Evolutionary conservation across 768 basidiomycete genomes (phyloP).

Genomic region (Chlorophyllum brunneum): DNA sequence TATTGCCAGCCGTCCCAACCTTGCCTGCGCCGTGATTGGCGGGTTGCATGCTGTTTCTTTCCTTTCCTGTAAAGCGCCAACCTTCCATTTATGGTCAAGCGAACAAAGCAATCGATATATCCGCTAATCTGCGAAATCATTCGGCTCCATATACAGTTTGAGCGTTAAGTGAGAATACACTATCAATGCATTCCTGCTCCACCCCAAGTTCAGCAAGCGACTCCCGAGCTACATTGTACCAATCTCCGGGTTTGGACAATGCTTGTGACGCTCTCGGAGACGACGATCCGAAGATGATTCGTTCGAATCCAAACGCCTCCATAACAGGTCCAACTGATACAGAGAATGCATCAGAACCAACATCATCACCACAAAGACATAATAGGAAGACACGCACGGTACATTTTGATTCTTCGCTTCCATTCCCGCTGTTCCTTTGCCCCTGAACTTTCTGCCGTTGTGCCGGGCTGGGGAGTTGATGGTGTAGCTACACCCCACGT

Average conservation of each 20-base stretch:
- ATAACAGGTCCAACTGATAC: constrained; percentile 69
- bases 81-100: constrained; percentile 6
- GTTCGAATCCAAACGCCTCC: constrained; percentile 81
- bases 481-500: constrained; percentile 63
- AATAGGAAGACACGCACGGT: constrained; percentile 72
- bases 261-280: constrained; percentile 49
- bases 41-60: background rate
- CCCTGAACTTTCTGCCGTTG: constrained; percentile 33
- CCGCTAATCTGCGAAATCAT: background rate
- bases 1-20: background rate
- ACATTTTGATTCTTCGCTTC: constrained; percentile 79
- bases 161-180: constrained; percentile 59
- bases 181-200: constrained; percentile 74
- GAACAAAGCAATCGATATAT: constrained; percentile 7
- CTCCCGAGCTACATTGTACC: constrained; percentile 81
- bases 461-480: constrained; percentile 36
- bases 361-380: constrained; percentile 5
- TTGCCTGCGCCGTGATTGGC: background rate
- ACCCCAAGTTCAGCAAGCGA: constrained; percentile 75
- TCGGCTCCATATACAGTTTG: constrained; percentile 38
- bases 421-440: constrained; percentile 58
- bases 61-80: background rate
- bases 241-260: constrained; percentile 53
- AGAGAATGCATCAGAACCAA: constrained; percentile 12
- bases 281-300: constrained; percentile 81